Evolutionary conservation across 176 grass and related monocot species (phyloP).

Genomic region (Zea luxurians): DNA sequence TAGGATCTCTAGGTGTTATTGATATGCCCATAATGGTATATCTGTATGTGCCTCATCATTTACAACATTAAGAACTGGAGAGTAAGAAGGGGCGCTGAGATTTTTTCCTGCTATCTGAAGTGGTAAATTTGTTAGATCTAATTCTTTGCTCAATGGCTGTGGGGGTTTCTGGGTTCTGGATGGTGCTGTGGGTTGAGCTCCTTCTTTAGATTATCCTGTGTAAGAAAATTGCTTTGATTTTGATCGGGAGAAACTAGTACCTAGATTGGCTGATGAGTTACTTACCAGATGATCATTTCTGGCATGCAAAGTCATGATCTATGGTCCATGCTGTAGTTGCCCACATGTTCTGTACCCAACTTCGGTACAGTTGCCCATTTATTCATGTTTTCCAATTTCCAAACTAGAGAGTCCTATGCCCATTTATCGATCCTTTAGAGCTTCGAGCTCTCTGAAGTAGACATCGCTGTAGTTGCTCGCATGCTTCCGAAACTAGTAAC

Average conservation of each 20-base stretch:
- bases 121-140: background rate
- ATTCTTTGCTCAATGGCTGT: constrained; percentile 13
- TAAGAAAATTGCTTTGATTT: constrained; percentile 3
- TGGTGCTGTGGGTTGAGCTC: background rate
- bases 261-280: constrained; percentile 28
- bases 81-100: background rate
- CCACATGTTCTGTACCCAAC: constrained; percentile 27
- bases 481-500: background rate
- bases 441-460: background rate
- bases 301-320: background rate
- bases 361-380: background rate
- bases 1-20: background rate
- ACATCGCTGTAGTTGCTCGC: background rate
- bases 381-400: background rate
- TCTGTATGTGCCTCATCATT: background rate
- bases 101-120: constrained; percentile 14
- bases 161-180: background rate
- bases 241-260: background rate
- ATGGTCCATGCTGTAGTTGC: constrained; percentile 15
- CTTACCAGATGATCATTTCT: background rate
- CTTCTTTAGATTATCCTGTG: constrained; percentile 13
- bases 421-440: background rate
- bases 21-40: background rate
- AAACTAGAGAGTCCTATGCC: background rate
- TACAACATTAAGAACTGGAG: background rate